Evolutionary conservation across 2,329 filamentous ascomycete species (phyloP), one percentile per base, ranked within the genome.

Genomic region (Capronia americana): DNA sequence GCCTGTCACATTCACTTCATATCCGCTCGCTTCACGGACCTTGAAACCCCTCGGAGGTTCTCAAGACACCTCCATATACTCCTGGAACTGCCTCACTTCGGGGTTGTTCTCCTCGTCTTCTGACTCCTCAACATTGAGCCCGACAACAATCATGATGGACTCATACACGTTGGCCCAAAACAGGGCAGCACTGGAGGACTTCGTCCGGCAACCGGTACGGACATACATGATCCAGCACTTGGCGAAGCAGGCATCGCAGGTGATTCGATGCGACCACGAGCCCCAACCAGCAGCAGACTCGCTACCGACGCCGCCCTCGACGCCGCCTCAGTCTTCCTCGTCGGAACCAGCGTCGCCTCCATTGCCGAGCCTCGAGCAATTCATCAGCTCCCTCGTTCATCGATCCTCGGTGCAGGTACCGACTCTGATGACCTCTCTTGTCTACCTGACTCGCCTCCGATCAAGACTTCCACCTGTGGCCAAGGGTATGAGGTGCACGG

Each of bases 331-430:
- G 72, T 77, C 83, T 67, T 72, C 78, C 26, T 72, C 76, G 30
- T 72, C 77, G 67, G 72, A 73, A 30, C 53, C 55, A 41, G 61
- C 58, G 23, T 72, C 84, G 76, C 71, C 81, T 75, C 71, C 81
- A 70, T 70, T 99, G 34, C 95, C 95, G 2, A 89, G 91, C 0
- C 83, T 98, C 41, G 92, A 97, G 79, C 87, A 89, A 65, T 99
- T 98, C 84, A 98, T 99, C 81, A 90, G 88, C 58, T 92, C 93
- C 70, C 86, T 99, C 32, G 93, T 98, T 68, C 88, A 92, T 75
- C 90, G 91, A 67, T 98, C 94, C 71, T 96, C 97, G 78, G 95
- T 98, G 32, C 94, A 98, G 84, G 93, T 97, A 61, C 92, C 95
- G 12, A 99, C 95, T 7, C 86, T 99, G 72, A 98, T 99, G 95